These are phyloP conservation scores for Chenopodium berlandieri DNA, from an alignment of 148 eudicot genomes.

Conservation along the genomic window DNA sequence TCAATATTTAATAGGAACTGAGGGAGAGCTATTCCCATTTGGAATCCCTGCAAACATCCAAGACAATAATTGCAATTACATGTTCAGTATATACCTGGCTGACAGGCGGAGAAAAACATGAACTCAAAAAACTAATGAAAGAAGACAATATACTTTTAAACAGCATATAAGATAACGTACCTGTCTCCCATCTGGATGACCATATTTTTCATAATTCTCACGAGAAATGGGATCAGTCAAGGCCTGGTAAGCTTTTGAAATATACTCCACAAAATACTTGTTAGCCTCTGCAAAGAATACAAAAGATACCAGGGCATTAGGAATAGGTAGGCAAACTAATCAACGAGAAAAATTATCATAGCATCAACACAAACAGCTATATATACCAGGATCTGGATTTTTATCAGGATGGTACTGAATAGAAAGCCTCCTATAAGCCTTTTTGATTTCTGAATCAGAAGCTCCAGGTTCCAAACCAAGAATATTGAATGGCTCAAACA, in stretches of 20 bases:
- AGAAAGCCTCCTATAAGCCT: constrained; percentile 91
- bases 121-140: neutral
- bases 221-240: constrained; percentile 89
- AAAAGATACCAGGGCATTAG: constrained; percentile 15
- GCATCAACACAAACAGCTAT: constrained; percentile 21
- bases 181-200: constrained; percentile 99
- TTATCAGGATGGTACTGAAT: constrained; percentile 96
- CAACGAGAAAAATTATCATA: neutral
- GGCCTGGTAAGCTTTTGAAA: constrained; percentile 95
- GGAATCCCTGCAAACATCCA: constrained; percentile 65
- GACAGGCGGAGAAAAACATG: neutral
- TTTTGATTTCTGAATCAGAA: constrained; percentile 79
- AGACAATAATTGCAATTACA: constrained; percentile 4
- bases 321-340: constrained; percentile 2
- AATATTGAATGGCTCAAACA: constrained; percentile 87
- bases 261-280: constrained; percentile 78
- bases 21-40: constrained; percentile 97
- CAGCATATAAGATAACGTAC: constrained; percentile 33
- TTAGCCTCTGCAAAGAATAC: constrained; percentile 62
- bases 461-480: constrained; percentile 93
- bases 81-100: neutral
- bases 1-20: constrained; percentile 74
- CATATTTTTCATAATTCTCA: constrained; percentile 94
- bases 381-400: constrained; percentile 96
- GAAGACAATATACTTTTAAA: neutral